phyloP scores from a whole-genome alignment of 176 grass and related monocot species.

The Phragmites australis region DNA sequence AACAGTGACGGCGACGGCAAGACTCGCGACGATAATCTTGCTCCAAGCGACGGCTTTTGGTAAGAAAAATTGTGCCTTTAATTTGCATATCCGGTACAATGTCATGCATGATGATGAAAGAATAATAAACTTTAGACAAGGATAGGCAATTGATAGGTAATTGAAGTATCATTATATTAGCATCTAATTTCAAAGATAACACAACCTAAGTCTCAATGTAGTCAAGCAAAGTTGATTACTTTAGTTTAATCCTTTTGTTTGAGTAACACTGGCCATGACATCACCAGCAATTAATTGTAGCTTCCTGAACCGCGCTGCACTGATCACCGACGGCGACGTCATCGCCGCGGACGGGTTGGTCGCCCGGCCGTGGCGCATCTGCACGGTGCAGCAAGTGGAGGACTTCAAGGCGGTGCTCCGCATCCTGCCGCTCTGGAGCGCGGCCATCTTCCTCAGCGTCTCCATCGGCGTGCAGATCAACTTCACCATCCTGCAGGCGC shows the following conservation, averaged over 20 bases:
- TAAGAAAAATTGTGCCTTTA: neutral
- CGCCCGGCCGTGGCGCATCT: constrained; percentile 53
- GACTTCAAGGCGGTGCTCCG: constrained; percentile 67
- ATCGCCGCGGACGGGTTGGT: neutral
- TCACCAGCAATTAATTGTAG: neutral
- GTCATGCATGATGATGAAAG: neutral
- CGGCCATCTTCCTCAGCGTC: constrained; percentile 52
- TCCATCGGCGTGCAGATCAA: constrained; percentile 61
- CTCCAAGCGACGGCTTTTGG: constrained; percentile 64
- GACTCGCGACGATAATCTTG: neutral
- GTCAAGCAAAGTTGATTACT: neutral
- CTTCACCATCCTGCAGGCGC: constrained; percentile 68
- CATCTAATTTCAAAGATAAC: neutral
- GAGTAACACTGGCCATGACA: neutral
- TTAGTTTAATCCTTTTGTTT: neutral
- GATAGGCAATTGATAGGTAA: neutral
- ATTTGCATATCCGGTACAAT: neutral
- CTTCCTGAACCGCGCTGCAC: constrained; percentile 68
- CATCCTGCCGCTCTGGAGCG: constrained; percentile 61
- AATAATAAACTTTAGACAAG: neutral
- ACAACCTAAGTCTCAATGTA: neutral
- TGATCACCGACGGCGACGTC: constrained; percentile 56
- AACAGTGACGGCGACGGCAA: neutral
- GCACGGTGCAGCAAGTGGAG: constrained; percentile 72
- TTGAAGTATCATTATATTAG: too few species aligned